Evolutionary conservation across 2,329 filamentous ascomycete genomes (phyloP), one percentile per base, ranked within the genome.

Genomic region (Emergomyces africanus): DNA sequence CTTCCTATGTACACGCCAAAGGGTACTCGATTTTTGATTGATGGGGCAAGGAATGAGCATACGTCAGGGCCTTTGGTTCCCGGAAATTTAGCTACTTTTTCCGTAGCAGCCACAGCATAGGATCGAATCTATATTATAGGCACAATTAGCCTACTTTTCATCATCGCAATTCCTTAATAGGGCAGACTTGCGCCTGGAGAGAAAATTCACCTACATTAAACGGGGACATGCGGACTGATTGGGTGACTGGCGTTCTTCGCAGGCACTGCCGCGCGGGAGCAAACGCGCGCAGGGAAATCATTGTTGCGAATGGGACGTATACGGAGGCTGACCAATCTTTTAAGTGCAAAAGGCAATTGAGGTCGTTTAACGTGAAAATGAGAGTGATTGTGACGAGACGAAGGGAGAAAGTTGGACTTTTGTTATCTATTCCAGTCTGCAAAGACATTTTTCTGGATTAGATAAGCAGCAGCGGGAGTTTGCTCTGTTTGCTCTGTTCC

Each of bases 61-160:
- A 94, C 89, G 81, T 92, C 87, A 73, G 86, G 79, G 73, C 88
- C 89, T 80, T 95, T 96, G 73, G 84, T 82, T 68, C 92, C 94
- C 71, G 89, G 87, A 81, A 96, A 99, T 80, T 94, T 89, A 75
- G 91, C 94, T 69, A 97, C 90, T 69, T 83, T 83, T 48, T 88
- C 83, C 62, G 82, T 76, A 74, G 72, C 79, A 62, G 73, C 68
- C 62, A 68, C 69, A 70, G 71, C 68, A 71, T 83, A 72, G 83
- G 83, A 79, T 86, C 91, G 76, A 75, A 82, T 72, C 84, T 77
- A 68, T 39, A 63, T 50, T 44, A 57, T 28, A 33, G 57, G 18
- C 44, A 50, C 12, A 57, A 64, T 71, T 62, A 68, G 61, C 58
- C 35, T 60, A 62, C 20, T 41, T 23, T 39, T 62, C n/a, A 12